phyloP scores from a whole-genome alignment of 2,329 filamentous ascomycete species.

The Xylariaceae sp. region DNA sequence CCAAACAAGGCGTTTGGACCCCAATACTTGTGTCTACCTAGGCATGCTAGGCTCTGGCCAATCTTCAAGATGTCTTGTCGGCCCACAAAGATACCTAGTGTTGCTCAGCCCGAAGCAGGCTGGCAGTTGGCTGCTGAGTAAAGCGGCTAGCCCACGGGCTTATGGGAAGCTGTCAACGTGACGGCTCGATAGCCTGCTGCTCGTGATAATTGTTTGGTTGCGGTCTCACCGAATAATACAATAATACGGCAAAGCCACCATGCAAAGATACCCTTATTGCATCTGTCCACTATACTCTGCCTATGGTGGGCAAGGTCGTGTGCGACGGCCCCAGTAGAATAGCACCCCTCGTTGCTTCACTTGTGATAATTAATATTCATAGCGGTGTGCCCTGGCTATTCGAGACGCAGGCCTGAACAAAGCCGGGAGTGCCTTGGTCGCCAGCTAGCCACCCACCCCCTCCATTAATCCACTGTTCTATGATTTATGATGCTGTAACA shows the following conservation, averaged over 20 bases:
- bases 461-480: slow-evolving; percentile 4
- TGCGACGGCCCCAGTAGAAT: no score
- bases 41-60: no score
- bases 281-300: slow-evolving; percentile 3
- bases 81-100: slow-evolving; percentile 18
- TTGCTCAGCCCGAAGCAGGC: slow-evolving; percentile 20
- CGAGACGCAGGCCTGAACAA: no score
- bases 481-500: neutral
- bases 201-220: slow-evolving; percentile 17
- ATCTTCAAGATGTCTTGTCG: no score
- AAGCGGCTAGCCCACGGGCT: slow-evolving; percentile 13
- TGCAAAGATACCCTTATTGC: slow-evolving; percentile 9
- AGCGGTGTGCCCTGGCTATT: neutral
- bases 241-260: slow-evolving; percentile 1
- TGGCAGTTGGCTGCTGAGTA: slow-evolving; percentile 4
- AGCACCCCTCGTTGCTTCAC: no score
- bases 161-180: neutral
- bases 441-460: slow-evolving; percentile 14
- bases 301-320: no score
- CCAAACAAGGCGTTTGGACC: no score
- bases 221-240: slow-evolving; percentile 11
- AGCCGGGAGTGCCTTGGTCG: no score
- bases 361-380: slow-evolving; percentile 2
- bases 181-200: slow-evolving; percentile 15
- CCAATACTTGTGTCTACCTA: no score